Evolutionary conservation across 1,284 basidiomycete genomes (phyloP).

Genomic region (Hemileia vastatrix): DNA sequence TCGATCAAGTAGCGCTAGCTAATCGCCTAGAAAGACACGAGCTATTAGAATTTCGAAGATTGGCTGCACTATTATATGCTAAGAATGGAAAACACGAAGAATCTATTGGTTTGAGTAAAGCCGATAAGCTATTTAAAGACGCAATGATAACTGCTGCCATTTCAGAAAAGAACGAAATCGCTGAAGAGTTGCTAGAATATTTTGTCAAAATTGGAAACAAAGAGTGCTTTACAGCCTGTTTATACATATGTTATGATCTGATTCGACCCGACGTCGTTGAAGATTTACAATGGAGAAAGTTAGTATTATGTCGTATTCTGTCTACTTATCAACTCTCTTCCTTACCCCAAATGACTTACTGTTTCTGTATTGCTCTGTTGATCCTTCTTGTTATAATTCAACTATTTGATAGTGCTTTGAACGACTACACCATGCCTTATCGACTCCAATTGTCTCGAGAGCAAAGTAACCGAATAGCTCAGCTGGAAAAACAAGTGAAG

Average conservation of each 20-base stretch:
- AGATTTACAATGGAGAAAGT: constrained; percentile 90
- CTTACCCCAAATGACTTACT: background rate
- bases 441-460: constrained; percentile 30
- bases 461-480: constrained; percentile 51
- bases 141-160: constrained; percentile 84
- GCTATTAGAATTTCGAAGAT: constrained; percentile 84
- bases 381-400: constrained; percentile 43
- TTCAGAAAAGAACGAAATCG: constrained; percentile 69
- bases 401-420: constrained; percentile 18
- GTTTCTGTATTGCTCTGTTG: constrained; percentile 35
- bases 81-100: constrained; percentile 93
- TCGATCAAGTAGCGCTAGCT: constrained; percentile 83
- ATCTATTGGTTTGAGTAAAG: constrained; percentile 84
- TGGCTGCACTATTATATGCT: constrained; percentile 88
- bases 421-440: constrained; percentile 30
- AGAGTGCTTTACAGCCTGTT: constrained; percentile 85
- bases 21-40: constrained; percentile 79
- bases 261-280: constrained; percentile 82
- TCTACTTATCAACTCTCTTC: constrained; percentile 51
- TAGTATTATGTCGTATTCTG: constrained; percentile 89
- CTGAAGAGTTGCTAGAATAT: constrained; percentile 80
- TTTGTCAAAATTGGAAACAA: constrained; percentile 82
- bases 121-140: constrained; percentile 92
- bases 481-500: constrained; percentile 70
- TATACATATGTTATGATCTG: constrained; percentile 65